phyloP scores from a whole-genome alignment of 1,284 basidiomycete genomes.

The Farysia itapuensis region DNA sequence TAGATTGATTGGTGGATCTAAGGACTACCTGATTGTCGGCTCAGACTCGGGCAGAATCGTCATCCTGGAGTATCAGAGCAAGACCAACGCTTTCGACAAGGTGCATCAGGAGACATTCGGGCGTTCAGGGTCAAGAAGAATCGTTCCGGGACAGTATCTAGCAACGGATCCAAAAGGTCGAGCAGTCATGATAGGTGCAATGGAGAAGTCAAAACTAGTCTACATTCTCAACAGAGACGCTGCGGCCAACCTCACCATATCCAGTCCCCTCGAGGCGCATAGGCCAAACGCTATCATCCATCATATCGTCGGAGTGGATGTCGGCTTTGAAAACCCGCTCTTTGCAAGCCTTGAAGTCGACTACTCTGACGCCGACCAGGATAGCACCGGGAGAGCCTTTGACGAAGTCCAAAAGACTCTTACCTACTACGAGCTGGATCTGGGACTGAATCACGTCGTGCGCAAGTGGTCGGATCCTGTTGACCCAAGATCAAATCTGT shows the following conservation, averaged over 20 bases:
- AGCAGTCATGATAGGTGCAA: slow-evolving; percentile 55
- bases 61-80: slow-evolving; percentile 52
- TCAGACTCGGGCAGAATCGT: slow-evolving; percentile 57
- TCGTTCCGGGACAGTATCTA: slow-evolving; percentile 57
- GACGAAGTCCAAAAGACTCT: slow-evolving; percentile 47
- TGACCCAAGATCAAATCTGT: slow-evolving; percentile 44
- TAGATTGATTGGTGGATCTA: slow-evolving; percentile 49
- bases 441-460: slow-evolving; percentile 59
- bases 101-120: slow-evolving; percentile 58
- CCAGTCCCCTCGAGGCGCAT: slow-evolving; percentile 58
- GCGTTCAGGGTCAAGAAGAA: slow-evolving; percentile 52
- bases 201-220: slow-evolving; percentile 58
- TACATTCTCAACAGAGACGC: slow-evolving; percentile 58
- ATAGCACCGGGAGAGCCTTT: slow-evolving; percentile 51
- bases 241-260: slow-evolving; percentile 58
- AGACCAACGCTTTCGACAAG: slow-evolving; percentile 44
- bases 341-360: slow-evolving; percentile 58
- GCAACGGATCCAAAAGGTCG: slow-evolving; percentile 58
- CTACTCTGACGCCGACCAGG: slow-evolving; percentile 56
- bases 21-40: slow-evolving; percentile 57
- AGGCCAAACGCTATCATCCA: slow-evolving; percentile 51
- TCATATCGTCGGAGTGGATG: slow-evolving; percentile 56
- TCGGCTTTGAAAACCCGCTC: slow-evolving; percentile 57
- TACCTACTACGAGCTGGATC: slow-evolving; percentile 59
- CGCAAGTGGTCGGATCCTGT: slow-evolving; percentile 57